Percentiles rank a stretch among this genome's conserved stretches.
Conservation (phyloP, 1,284 basidiomycete genomes). For the Caloboletus inedulis region DNA sequence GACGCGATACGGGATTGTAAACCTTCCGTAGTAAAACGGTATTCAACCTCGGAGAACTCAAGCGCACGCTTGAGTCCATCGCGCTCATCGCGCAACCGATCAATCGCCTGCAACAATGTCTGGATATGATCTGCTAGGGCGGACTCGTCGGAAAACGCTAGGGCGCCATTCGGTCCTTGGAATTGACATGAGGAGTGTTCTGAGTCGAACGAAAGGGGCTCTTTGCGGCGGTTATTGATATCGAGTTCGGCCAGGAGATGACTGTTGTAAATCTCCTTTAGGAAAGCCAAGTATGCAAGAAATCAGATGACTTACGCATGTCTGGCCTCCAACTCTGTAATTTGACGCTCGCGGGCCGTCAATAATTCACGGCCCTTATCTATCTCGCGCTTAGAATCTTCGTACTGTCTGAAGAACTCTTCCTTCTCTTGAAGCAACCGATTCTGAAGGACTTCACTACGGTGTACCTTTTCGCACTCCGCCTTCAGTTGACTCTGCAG, state of each 20-base stretch:
- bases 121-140: slow-evolving; percentile 44
- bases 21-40: slow-evolving; percentile 61
- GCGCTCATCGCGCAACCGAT: slow-evolving; percentile 66
- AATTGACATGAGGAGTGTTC: slow-evolving; percentile 1
- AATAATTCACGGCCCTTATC: slow-evolving; percentile 12
- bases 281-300: background rate
- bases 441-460: slow-evolving; percentile 33
- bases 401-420: slow-evolving; percentile 15
- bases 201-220: background rate
- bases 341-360: slow-evolving; percentile 17
- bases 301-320: slow-evolving; percentile 21
- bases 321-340: slow-evolving; percentile 22
- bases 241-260: slow-evolving; percentile 23
- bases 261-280: slow-evolving; percentile 15
- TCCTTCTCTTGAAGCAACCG: slow-evolving; percentile 34
- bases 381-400: slow-evolving; percentile 18
- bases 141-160: slow-evolving; percentile 30
- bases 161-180: background rate
- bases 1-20: slow-evolving; percentile 40
- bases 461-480: slow-evolving; percentile 40
- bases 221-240: background rate
- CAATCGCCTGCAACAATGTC: slow-evolving; percentile 57
- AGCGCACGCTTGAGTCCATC: slow-evolving; percentile 65
- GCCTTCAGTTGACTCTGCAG: slow-evolving; percentile 42
- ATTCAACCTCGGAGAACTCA: slow-evolving; percentile 71